Evolutionary conservation across 805 yeast genomes (phyloP).

Genomic region (Cephaloascus albidus): DNA sequence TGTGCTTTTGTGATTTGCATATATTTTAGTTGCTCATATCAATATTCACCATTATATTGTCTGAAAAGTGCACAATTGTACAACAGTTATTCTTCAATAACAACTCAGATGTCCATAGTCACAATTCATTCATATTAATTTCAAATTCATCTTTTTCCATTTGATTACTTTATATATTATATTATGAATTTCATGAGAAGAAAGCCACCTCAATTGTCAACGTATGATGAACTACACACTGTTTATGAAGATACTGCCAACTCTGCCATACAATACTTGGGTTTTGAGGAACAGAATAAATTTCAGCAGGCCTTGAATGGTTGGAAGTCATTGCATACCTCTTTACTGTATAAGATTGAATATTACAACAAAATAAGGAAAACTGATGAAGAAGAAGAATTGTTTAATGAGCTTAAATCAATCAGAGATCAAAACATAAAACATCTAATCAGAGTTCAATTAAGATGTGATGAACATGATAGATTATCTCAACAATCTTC

Average conservation of each 20-base stretch:
- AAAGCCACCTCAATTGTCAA: constrained; percentile 51
- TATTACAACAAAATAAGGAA: background rate
- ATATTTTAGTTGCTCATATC: too few species aligned
- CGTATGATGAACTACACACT: constrained; percentile 37
- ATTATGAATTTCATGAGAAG: constrained; percentile 43
- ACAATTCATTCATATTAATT: too few species aligned
- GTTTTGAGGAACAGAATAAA: constrained; percentile 46
- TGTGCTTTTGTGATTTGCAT: too few species aligned
- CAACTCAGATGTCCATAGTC: too few species aligned
- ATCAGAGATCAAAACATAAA: constrained; percentile 33
- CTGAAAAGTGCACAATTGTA: too few species aligned
- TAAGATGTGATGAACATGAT: constrained; percentile 27
- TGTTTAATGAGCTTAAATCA: constrained; percentile 21
- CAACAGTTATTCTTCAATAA: too few species aligned
- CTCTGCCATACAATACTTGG: constrained; percentile 44
- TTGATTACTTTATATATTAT: too few species aligned
- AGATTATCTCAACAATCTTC: constrained; percentile 3
- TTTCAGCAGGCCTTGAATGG: constrained; percentile 54
- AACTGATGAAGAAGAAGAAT: constrained; percentile 12
- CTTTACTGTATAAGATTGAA: constrained; percentile 47
- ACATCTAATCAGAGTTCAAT: constrained; percentile 29
- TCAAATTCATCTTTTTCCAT: too few species aligned
- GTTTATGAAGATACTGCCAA: constrained; percentile 56
- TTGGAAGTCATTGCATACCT: constrained; percentile 66
- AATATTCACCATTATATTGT: too few species aligned